A percentile compares a stretch with the other conserved stretches of the same genome.
These are phyloP conservation scores for Phoma sp. DNA, from an alignment of 2,329 filamentous ascomycete genomes.

Conservation along the genomic window DNA sequence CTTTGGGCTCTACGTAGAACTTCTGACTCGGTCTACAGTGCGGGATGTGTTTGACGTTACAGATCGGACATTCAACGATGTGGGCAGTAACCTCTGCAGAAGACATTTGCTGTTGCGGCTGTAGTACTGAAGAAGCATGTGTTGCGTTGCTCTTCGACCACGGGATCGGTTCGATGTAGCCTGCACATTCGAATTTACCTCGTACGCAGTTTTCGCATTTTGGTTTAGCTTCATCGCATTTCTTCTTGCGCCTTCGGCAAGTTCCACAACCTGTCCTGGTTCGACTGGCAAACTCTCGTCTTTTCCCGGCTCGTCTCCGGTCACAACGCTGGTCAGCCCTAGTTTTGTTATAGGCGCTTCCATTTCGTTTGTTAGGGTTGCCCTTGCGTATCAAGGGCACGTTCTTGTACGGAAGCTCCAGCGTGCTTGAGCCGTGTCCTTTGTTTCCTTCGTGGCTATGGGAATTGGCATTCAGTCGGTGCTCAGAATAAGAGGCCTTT, in stretches of 20 bases:
- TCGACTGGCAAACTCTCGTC: constrained; percentile 83
- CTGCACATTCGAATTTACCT: constrained; percentile 88
- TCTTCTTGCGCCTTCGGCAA: constrained; percentile 92
- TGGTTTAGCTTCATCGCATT: constrained; percentile 93
- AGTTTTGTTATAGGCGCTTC: constrained; percentile 49
- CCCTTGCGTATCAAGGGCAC: constrained; percentile 17
- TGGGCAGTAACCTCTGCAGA: constrained; percentile 26
- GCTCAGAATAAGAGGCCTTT: constrained; percentile 34
- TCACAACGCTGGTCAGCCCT: constrained; percentile 56
- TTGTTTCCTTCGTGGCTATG: constrained; percentile 38
- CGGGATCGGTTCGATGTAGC: constrained; percentile 80
- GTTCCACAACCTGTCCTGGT: constrained; percentile 97
- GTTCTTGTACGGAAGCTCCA: constrained; percentile 28
- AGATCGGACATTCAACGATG: constrained; percentile 27
- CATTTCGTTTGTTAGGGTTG: constrained; percentile 25
- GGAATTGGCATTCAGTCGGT: constrained; percentile 41
- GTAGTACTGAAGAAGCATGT: constrained; percentile 68
- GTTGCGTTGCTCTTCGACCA: constrained; percentile 79
- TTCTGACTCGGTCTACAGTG: too few species aligned
- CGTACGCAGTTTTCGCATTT: constrained; percentile 93
- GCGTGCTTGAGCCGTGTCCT: constrained; percentile 26
- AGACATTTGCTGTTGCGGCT: constrained; percentile 74
- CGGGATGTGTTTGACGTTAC: constrained; percentile 36
- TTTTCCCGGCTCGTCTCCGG: constrained; percentile 47
- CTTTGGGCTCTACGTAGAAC: too few species aligned